Evolutionary conservation across 495 filamentous ascomycete species (phyloP), one percentile per base, ranked within the genome.

Genomic region (Staphylotrichum longicolle): DNA sequence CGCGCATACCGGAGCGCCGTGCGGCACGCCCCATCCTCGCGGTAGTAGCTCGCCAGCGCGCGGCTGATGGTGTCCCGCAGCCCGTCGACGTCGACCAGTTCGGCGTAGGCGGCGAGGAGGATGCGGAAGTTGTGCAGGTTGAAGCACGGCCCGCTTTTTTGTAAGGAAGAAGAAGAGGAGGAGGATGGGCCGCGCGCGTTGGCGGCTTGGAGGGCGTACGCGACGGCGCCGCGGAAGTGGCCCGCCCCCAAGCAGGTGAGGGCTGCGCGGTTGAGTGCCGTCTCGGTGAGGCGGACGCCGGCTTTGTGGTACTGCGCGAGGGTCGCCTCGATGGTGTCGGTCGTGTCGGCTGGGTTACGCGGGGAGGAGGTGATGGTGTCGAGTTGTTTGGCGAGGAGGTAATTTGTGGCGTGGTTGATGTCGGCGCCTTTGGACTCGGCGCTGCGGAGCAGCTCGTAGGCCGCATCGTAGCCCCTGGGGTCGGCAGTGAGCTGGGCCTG

Each of bases 201-300:
- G 44, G 58, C 71, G n/a, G 79, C 78, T 54, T 39, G 63, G 12
- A 59, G 50, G 41, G 68, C 77, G 65, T 68, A 70, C 3, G 62
- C 44, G 54, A 81, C 60, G 3, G 78, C 77, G 9, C 60, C 71
- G 11, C 62, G 62, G 52, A 63, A 63, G 35, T 73, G 60, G 5
- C 70, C 67, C 6, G 68, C 41, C 7, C 56, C 65, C 9, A 72
- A 61, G 49, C 75, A 76, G 34, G 68, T 48, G 12, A 62, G 48
- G 12, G 75, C 74, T 30, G 78, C 77, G 20, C 75, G 73, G n/a
- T 77, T 75, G 9, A 81, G 44, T 11, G 75, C 57, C 0, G 34
- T 34, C 12, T 65, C 46, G 32, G 67, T 42, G 2, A 82, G 54
- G 2, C 32, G 59, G 30, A 81, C 64, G 37, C 44, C 49, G 34